phyloP scores from a whole-genome alignment of 768 basidiomycete species.

The Tricholoma sp. region DNA sequence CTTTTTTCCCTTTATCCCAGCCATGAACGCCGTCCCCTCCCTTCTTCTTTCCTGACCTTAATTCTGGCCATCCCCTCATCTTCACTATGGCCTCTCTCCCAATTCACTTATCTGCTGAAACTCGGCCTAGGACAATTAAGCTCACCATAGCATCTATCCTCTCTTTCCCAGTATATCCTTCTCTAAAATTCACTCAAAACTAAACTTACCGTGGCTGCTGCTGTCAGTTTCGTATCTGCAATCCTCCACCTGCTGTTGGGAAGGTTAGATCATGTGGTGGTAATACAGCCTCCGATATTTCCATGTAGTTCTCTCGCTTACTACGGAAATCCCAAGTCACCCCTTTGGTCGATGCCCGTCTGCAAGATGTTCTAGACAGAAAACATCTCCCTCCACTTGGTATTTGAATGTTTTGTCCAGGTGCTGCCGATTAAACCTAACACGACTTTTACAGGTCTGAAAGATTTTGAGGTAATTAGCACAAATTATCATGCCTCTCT shows the following conservation, averaged over 20 bases:
- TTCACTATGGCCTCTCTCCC: conserved; percentile 9
- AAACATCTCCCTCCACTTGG: conserved; percentile 77
- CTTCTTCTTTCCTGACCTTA: conserved; percentile 1
- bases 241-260: conserved; percentile 61
- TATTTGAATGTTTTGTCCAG: conserved; percentile 17
- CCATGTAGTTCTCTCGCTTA: conserved; percentile 5
- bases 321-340: conserved; percentile 37
- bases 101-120: conserved; percentile 10
- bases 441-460: conserved; percentile 41
- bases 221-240: conserved; percentile 50
- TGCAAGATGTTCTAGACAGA: conserved; percentile 72
- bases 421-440: background rate
- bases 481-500: background rate
- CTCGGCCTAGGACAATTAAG: conserved; percentile 24
- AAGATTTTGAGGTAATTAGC: conserved; percentile 54
- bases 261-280: conserved; percentile 65
- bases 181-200: background rate
- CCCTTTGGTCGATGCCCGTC: conserved; percentile 58
- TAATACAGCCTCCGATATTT: conserved; percentile 16
- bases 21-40: background rate
- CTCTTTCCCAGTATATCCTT: conserved; percentile 31
- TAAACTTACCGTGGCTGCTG: background rate
- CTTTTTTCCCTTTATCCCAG: too few relatives aligned
- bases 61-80: conserved; percentile 1
- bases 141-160: conserved; percentile 27